Evolutionary conservation across 805 yeast species (phyloP).

Genomic region (Grigorovia humatica): DNA sequence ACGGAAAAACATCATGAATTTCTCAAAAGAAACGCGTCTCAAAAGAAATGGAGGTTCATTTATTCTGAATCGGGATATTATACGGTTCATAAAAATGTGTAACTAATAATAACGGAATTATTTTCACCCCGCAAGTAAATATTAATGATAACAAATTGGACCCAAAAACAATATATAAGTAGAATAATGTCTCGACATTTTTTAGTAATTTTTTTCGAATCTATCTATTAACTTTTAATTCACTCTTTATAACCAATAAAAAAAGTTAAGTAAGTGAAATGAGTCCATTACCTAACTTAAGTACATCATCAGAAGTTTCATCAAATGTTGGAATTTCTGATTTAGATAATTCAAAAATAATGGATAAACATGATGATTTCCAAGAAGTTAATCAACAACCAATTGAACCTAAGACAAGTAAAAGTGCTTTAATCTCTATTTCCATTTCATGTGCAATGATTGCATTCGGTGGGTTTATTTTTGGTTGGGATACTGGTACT

Average conservation of each 20-base stretch:
- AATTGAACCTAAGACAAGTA: constrained; percentile 25
- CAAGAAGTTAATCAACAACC: constrained; percentile 11
- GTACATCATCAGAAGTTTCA: background rate
- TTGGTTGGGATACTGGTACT: constrained; percentile 78
- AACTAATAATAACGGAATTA: no score
- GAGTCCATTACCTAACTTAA: background rate
- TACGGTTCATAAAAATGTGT: background rate
- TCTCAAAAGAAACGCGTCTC: background rate
- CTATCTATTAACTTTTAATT: no score
- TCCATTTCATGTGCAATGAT: constrained; percentile 32
- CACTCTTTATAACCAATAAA: no score
- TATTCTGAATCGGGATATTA: background rate
- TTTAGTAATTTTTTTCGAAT: constrained; percentile 24
- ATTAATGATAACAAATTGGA: no score
- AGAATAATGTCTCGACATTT: constrained; percentile 48
- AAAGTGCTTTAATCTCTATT: constrained; percentile 16
- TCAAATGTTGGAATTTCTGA: constrained; percentile 35
- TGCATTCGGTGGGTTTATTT: constrained; percentile 52
- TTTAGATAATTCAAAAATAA: constrained; percentile 49
- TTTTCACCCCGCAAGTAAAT: background rate
- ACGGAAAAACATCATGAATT: background rate
- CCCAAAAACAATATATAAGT: constrained; percentile 5
- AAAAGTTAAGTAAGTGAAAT: background rate
- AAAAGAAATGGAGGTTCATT: background rate
- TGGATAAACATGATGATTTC: constrained; percentile 30